Evolutionary conservation across 108 stramenopile species (phyloP).

Genomic region (Discostella stelligeroides): DNA sequence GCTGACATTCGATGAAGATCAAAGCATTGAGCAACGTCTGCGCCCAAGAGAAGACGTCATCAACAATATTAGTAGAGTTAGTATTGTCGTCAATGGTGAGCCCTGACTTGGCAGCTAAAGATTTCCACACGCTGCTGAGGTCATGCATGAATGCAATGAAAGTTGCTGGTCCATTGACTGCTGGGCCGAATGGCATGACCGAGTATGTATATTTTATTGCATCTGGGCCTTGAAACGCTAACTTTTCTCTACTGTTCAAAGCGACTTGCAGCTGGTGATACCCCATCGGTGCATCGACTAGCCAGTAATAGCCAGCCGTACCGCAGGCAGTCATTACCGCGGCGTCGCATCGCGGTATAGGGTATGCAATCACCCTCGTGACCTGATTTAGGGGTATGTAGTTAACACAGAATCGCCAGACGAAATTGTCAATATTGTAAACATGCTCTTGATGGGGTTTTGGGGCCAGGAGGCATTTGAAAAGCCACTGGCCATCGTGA

Average conservation of each 20-base stretch:
- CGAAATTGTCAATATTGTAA: neutral
- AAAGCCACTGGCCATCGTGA: neutral
- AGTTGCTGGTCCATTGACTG: too few species aligned
- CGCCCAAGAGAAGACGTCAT: neutral
- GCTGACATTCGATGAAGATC: neutral
- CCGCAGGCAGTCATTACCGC: neutral
- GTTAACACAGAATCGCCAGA: too few species aligned
- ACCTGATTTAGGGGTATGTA: neutral
- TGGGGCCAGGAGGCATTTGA: neutral
- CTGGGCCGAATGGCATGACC: constrained; percentile 2
- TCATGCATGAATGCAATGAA: constrained; percentile 1
- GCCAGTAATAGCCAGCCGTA: neutral
- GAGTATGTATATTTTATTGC: too few species aligned
- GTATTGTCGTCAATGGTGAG: neutral
- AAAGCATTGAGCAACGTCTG: neutral
- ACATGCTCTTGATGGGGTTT: too few species aligned
- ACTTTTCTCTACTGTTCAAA: neutral
- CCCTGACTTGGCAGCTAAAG: neutral
- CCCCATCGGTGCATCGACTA: too few species aligned
- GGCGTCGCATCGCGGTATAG: constrained; percentile 4
- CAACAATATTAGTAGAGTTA: neutral
- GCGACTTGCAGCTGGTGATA: too few species aligned
- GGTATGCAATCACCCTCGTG: constrained; percentile 3
- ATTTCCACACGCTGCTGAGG: neutral
- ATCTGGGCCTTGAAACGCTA: too few species aligned